phyloP scores from a whole-genome alignment of 257 asterid genomes.

The Misopates orontium region DNA sequence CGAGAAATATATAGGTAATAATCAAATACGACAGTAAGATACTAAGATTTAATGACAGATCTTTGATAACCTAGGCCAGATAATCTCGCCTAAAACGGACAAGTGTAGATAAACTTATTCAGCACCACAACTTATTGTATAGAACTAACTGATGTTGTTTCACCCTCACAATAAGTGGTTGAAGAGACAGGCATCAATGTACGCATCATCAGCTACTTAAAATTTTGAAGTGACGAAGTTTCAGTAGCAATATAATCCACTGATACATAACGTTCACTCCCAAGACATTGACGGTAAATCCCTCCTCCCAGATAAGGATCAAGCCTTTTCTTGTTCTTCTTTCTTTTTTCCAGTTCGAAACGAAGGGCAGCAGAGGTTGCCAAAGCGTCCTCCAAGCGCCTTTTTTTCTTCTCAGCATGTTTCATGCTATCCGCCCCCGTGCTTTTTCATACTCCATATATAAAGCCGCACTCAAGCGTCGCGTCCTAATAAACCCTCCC shows the following conservation, averaged over 20 bases:
- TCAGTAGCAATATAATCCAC: constrained; percentile 79
- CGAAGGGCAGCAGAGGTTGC: constrained; percentile 98
- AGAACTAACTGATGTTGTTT: constrained; percentile 8
- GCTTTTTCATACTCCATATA: constrained; percentile 98
- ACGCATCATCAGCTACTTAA: constrained; percentile 71
- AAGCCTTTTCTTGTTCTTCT: constrained; percentile 81
- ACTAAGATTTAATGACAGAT: too few relatives aligned
- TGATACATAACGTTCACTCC: constrained; percentile 48
- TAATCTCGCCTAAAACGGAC: not conserved
- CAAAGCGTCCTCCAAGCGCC: constrained; percentile 94
- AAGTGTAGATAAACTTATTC: constrained; percentile 26
- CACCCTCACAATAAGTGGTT: constrained; percentile 65
- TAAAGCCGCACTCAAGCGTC: too few relatives aligned
- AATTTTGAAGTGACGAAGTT: constrained; percentile 81
- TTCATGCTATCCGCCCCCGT: constrained; percentile 83
- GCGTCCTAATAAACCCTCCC: constrained; percentile 27
- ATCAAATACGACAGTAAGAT: not conserved
- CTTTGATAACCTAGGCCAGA: too few relatives aligned
- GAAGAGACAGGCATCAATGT: constrained; percentile 54
- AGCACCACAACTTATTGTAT: constrained; percentile 26
- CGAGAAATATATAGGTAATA: constrained; percentile 20
- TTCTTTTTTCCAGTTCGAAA: constrained; percentile 87
- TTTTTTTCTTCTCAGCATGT: constrained; percentile 95
- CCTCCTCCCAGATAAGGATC: constrained; percentile 39
- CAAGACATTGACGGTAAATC: constrained; percentile 33